Evolutionary conservation across 2,329 filamentous ascomycete genomes (phyloP).

Genomic region (Zalaria obscura): DNA sequence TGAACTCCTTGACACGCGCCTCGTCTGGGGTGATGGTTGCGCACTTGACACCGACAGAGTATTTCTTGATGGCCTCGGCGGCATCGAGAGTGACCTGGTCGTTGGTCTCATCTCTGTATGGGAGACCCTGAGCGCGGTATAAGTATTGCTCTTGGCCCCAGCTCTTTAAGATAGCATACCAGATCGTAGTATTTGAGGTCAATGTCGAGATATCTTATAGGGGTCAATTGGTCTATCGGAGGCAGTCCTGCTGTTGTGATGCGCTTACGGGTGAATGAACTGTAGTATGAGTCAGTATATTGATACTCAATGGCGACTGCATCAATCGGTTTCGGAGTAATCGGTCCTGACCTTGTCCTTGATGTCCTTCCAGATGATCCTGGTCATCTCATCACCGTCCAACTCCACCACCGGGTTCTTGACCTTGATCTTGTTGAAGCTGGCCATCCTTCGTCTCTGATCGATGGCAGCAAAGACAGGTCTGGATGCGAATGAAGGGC

Average conservation of each 20-base stretch:
- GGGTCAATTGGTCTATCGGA: not conserved
- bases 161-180: slow-evolving; percentile 26
- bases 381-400: slow-evolving; percentile 90
- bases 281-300: slow-evolving; percentile 11
- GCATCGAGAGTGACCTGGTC: slow-evolving; percentile 93
- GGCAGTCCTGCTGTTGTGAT: too few relatives aligned
- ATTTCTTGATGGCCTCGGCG: slow-evolving; percentile 97
- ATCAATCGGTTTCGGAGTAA: not conserved
- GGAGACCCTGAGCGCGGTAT: slow-evolving; percentile 47
- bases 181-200: slow-evolving; percentile 58
- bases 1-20: slow-evolving; percentile 91
- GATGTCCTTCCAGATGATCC: slow-evolving; percentile 98
- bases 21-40: slow-evolving; percentile 98
- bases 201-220: slow-evolving; percentile 65
- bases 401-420: slow-evolving; percentile 98
- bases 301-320: slow-evolving; percentile 5
- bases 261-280: slow-evolving; percentile 66
- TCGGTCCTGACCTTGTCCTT: slow-evolving; percentile 61
- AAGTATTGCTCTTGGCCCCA: too few relatives aligned
- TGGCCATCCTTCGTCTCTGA: slow-evolving; percentile 22
- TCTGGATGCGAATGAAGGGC: slow-evolving; percentile 7
- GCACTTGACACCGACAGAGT: slow-evolving; percentile 97
- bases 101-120: slow-evolving; percentile 90
- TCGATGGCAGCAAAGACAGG: slow-evolving; percentile 10
- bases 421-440: slow-evolving; percentile 84